These are phyloP conservation scores for Calonectria hongkongensis DNA, from an alignment of 2,329 filamentous ascomycete genomes.

Conservation along the genomic window DNA sequence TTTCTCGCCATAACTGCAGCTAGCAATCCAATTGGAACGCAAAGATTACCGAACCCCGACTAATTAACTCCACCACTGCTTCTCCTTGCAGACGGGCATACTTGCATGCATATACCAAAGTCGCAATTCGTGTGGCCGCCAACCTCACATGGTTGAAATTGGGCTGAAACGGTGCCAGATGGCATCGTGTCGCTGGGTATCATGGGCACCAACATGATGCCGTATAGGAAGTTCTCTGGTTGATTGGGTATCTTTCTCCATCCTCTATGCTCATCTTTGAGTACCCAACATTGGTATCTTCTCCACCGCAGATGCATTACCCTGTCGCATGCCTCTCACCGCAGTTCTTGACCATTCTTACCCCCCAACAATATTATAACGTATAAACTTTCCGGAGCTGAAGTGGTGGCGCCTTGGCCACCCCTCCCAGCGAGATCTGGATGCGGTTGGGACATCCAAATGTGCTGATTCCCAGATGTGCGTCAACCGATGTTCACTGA, in stretches of 20 bases:
- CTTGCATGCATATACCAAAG: conserved; percentile 49
- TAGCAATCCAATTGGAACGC: conserved; percentile 52
- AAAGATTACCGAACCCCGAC: conserved; percentile 47
- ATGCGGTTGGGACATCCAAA: not conserved
- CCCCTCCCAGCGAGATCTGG: conserved; percentile 20
- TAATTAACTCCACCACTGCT: conserved; percentile 50
- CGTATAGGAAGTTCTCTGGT: conserved; percentile 45
- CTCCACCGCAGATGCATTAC: conserved; percentile 45
- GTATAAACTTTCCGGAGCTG: conserved; percentile 42
- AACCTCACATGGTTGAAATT: conserved; percentile 49
- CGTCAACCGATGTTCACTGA: conserved; percentile 43
- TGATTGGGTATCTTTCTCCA: conserved; percentile 54
- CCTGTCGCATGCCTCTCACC: conserved; percentile 48
- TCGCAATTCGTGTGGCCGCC: conserved; percentile 49
- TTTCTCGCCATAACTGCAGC: conserved; percentile 46
- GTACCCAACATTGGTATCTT: conserved; percentile 43
- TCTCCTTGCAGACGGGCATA: conserved; percentile 47
- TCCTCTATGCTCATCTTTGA: conserved; percentile 49
- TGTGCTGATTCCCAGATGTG: conserved; percentile 36
- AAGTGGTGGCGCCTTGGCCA: conserved; percentile 29
- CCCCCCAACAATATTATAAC: conserved; percentile 41
- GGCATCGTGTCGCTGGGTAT: conserved; percentile 67
- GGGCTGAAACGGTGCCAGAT: conserved; percentile 64
- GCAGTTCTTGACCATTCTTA: conserved; percentile 36
- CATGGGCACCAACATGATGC: conserved; percentile 50